These are phyloP conservation scores for Dictyostelium discoideum DNA, from an alignment of 78 protist species.

Conservation along the genomic window dicty_2.7 NC_007089.4:1861501-1862000, in stretches of 20 bases:
- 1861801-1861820: slow-evolving; percentile 63
- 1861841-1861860: slow-evolving; percentile 94
- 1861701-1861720: not conserved
- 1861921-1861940: slow-evolving; percentile 90
- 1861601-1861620: not conserved
- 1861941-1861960: slow-evolving; percentile 88
- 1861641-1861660: not conserved
- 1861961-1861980: slow-evolving; percentile 69
- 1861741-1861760: slow-evolving; percentile 17
- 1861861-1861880: slow-evolving; percentile 87
- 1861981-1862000: slow-evolving; percentile 85
- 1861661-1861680: not conserved
- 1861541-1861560: not conserved
- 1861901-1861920: slow-evolving; percentile 91
- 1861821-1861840: slow-evolving; percentile 91
- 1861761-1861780: slow-evolving; percentile 78
- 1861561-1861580: not conserved
- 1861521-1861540: slow-evolving; percentile 47
- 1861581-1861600: not conserved
- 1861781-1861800: slow-evolving; percentile 68
- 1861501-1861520: slow-evolving; percentile 64
- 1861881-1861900: slow-evolving; percentile 50
- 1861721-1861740: slow-evolving; percentile 23
- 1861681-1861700: not conserved
- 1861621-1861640: not conserved